Conservation (phyloP, 768 basidiomycete genomes). For the Psilocybe tampanensis region DNA sequence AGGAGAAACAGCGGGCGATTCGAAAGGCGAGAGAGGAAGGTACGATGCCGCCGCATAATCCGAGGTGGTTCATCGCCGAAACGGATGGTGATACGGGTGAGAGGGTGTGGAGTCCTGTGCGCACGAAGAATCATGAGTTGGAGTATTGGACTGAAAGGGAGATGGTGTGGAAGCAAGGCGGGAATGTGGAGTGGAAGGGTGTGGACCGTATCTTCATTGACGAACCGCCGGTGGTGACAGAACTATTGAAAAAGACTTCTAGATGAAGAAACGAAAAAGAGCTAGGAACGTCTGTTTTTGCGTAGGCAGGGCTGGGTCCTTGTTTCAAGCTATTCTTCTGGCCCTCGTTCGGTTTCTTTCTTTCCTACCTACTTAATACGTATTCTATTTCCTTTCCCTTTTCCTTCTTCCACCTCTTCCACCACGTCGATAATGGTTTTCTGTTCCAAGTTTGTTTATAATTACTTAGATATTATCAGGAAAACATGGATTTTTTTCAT, state of each 20-base stretch:
- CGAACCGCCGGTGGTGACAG: constrained; percentile 43
- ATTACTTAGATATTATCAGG: too few species aligned
- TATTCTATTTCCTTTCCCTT: too few species aligned
- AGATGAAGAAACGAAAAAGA: background rate
- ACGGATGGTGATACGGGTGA: constrained; percentile 90
- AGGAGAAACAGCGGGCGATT: constrained; percentile 80
- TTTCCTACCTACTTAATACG: too few species aligned
- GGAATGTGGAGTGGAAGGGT: constrained; percentile 40
- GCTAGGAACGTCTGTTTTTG: too few species aligned
- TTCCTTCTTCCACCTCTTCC: too few species aligned
- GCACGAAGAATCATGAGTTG: constrained; percentile 48
- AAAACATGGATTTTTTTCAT: too few species aligned
- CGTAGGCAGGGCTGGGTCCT: too few species aligned
- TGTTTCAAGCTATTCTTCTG: too few species aligned
- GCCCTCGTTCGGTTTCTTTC: too few species aligned
- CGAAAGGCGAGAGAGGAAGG: constrained; percentile 79
- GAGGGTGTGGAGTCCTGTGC: constrained; percentile 78
- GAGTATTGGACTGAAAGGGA: constrained; percentile 89
- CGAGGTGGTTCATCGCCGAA: constrained; percentile 86
- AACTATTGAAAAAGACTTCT: constrained; percentile 2
- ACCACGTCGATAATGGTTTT: too few species aligned
- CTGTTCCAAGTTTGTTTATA: too few species aligned
- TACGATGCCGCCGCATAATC: constrained; percentile 64
- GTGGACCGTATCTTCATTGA: constrained; percentile 87
- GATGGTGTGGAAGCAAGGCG: constrained; percentile 50